Evolutionary conservation across 73 alveolate genomes (phyloP), one percentile per base, ranked within the genome.

Genomic region (Blepharisma japonicum): DNA sequence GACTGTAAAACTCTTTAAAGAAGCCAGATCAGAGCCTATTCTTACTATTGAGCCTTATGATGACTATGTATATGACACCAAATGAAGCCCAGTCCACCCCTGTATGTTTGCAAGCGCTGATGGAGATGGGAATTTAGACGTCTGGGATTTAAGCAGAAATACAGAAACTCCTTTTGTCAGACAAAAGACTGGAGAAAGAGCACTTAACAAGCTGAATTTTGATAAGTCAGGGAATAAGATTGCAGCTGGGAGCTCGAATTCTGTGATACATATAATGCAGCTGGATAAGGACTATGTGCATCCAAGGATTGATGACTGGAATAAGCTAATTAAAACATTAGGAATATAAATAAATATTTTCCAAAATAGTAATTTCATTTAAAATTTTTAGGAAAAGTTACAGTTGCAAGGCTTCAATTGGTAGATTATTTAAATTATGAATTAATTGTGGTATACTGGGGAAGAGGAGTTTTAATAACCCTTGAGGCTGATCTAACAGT

Each of bases 371-470:
- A 94, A 45, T 81, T 70, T 71, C 91, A 85, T 55, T 85, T 90
- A 55, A 88, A 81, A 55, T 94, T 84, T 54, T 83, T 83, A 51
- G 97, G 98, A 77, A 85, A 90, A 11, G 94, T n/a, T n/a, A n/a
- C n/a, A n/a, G n/a, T n/a, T n/a, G n/a, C n/a, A n/a, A n/a, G n/a
- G n/a, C n/a, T n/a, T n/a, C n/a, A n/a, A n/a, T n/a, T n/a, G n/a
- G n/a, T n/a, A n/a, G n/a, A n/a, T n/a, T 32, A 32, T 32, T 32
- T 32, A 32, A 32, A 32, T 32, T 32, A 32, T 32, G 42, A 32
- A 32, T 32, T 32, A 32, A 32, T 32, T 32, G 42, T 32, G 0
- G 42, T 32, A 32, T 32, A 32, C 3, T 32, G 42, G 3, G 42
- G 3, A 32, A 32, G 42, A 0, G 42, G 42, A 3, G 0, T 32